Base-by-base conservation (phyloP, 1,284 basidiomycete genomes). In the Rhodotorula sp. region DNA sequence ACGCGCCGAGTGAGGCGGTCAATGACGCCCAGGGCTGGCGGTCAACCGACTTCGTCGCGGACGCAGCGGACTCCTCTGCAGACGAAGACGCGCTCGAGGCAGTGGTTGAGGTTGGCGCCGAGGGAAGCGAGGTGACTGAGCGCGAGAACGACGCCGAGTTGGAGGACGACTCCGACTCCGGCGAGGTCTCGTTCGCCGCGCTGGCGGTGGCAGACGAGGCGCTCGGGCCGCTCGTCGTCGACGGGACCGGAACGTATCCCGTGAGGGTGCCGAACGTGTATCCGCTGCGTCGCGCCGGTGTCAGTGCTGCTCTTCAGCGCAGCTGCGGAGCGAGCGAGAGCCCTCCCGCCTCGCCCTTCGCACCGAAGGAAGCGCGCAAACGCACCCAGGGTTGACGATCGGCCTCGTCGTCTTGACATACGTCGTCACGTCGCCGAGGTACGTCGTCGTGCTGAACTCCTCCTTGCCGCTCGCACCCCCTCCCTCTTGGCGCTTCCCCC, bases 321-420 rank as follows among this genome's bases (percentile, higher is more conserved):
- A n/a, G n/a, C n/a, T n/a, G n/a, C n/a, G n/a, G n/a, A 19, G n/a
- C 57, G 36, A 39, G 65, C 32, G 22, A 37, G 44, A 17, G 48
- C 27, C 8, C 44, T 12, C 13, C 44, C 8, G 39, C 19, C 44
- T 19, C 15, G 19, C 44, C 9, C 44, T 4, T 8, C 44, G 21
- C 44, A 3, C 44, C 15, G 51, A 17, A 12, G 19, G 29, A 59
- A n/a, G n/a, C n/a, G n/a, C n/a, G 27, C 22, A 29, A 22, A 62
- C 64, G 50, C n/a, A 69, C 67, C 50, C 65, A 22, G 67, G 67
- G 51, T 69, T 72, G 32, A 74, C 61, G 61, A 74, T 71, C 12
- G 73, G 73, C n/a, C 69, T 60, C n/a, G 73, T 71, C 51, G 69
- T 69, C 46, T 53, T 64, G 53, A 75, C 70, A 36, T 66, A 66